phyloP scores from a whole-genome alignment of 768 basidiomycete species.

The Termitomyces sp. region DNA sequence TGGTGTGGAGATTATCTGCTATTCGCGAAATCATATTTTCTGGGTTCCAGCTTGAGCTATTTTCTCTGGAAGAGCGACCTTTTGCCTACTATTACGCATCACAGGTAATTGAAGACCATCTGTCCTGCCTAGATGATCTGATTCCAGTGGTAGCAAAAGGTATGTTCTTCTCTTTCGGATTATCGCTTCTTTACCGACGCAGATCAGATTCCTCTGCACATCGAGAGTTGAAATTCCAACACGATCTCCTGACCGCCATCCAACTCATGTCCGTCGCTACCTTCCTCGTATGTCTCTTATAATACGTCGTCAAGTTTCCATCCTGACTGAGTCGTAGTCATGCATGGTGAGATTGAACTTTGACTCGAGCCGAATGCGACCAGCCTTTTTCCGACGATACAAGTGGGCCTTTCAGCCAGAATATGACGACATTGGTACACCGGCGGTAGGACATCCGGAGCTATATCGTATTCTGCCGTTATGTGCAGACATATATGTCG shows the following conservation, averaged over 20 bases:
- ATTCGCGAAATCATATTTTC: slow-evolving; percentile 68
- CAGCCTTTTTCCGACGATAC: slow-evolving; percentile 62
- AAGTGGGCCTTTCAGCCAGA: slow-evolving; percentile 71
- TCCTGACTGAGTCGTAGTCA: slow-evolving; percentile 27
- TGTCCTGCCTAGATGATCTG: slow-evolving; percentile 48
- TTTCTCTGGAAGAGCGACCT: slow-evolving; percentile 58
- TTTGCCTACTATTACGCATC: slow-evolving; percentile 75
- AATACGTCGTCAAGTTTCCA: background rate
- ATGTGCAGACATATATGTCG: slow-evolving; percentile 34
- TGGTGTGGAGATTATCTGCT: slow-evolving; percentile 54
- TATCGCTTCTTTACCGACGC: background rate
- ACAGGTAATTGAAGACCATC: slow-evolving; percentile 51
- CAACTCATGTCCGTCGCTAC: slow-evolving; percentile 50
- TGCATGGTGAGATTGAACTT: slow-evolving; percentile 41
- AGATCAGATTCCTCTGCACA: slow-evolving; percentile 31
- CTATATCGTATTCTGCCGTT: slow-evolving; percentile 41
- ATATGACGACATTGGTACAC: slow-evolving; percentile 44
- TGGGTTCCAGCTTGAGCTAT: slow-evolving; percentile 74
- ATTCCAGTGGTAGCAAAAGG: slow-evolving; percentile 33
- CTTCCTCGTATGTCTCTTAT: slow-evolving; percentile 41
- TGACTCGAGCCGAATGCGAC: slow-evolving; percentile 44
- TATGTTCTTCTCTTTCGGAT: slow-evolving; percentile 12
- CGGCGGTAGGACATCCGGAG: slow-evolving; percentile 50
- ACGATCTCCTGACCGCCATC: slow-evolving; percentile 48
- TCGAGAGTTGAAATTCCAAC: slow-evolving; percentile 46